Evolutionary conservation across 352 stramenopile species (phyloP).

Genomic region (Pythium sukuiense): DNA sequence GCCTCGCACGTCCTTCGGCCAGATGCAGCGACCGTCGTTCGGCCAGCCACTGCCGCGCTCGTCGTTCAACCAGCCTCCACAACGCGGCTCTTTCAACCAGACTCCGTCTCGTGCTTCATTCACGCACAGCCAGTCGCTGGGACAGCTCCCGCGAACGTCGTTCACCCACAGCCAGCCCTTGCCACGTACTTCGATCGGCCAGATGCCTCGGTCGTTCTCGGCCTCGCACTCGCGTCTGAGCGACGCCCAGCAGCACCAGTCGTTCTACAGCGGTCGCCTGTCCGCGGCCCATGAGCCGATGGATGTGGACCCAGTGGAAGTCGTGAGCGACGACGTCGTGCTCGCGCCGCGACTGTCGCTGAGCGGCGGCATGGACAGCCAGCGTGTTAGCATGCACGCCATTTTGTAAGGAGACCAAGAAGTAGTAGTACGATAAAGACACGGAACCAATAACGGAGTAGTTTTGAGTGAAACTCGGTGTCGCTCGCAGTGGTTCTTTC

Average conservation of each 20-base stretch:
- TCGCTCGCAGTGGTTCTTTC: too few species aligned
- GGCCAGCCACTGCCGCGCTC: conserved; percentile 14
- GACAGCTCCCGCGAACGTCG: conserved; percentile 14
- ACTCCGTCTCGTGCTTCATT: neutral
- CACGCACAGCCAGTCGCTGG: neutral
- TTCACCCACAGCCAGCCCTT: conserved; percentile 19
- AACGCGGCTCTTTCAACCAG: neutral
- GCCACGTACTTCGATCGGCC: conserved; percentile 21
- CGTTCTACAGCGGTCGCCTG: conserved; percentile 24
- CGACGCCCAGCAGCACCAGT: conserved; percentile 13
- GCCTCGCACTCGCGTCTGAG: conserved; percentile 21
- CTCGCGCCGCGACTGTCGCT: conserved; percentile 26
- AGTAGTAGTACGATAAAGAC: neutral
- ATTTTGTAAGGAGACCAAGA: conserved; percentile 25
- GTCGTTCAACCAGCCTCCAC: conserved; percentile 13
- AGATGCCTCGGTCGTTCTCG: conserved; percentile 27
- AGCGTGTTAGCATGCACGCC: conserved; percentile 32
- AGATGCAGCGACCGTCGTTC: conserved; percentile 11
- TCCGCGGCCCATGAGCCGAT: conserved; percentile 23
- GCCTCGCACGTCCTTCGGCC: conserved; percentile 16
- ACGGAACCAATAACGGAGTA: neutral
- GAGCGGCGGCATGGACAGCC: conserved; percentile 16
- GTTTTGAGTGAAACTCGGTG: neutral
- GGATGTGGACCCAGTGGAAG: conserved; percentile 28
- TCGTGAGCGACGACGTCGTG: conserved; percentile 25